Percentiles rank a stretch among this genome's conserved stretches.
phyloP scores from a whole-genome alignment of 345 rosid genomes.

The Litchi chinensis region DNA sequence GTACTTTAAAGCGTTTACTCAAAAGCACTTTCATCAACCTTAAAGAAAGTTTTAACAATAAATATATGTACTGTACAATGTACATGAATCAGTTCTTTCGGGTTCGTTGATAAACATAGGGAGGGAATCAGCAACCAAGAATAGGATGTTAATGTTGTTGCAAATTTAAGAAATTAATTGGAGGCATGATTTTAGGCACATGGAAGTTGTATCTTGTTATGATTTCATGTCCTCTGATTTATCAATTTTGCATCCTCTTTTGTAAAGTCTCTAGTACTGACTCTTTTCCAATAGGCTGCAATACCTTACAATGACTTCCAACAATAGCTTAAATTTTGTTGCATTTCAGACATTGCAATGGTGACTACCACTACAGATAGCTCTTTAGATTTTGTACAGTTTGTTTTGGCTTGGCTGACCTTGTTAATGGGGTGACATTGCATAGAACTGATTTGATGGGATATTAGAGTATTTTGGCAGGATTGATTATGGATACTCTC shows the following conservation, averaged over 20 bases:
- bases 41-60: too few species aligned
- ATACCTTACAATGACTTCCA: not conserved
- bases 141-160: not conserved
- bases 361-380: not conserved
- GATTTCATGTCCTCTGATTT: not conserved
- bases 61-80: too few species aligned
- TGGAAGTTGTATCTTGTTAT: not conserved
- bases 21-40: not conserved
- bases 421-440: too few species aligned
- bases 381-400: not conserved
- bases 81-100: not conserved
- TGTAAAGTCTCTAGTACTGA: too few species aligned
- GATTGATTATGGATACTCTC: not conserved
- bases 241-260: not conserved
- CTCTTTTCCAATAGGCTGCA: not conserved
- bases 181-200: not conserved
- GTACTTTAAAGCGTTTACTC: not conserved
- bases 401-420: too few species aligned
- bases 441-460: not conserved
- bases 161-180: not conserved
- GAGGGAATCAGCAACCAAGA: not conserved
- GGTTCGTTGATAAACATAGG: not conserved
- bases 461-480: not conserved
- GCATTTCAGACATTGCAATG: not conserved
- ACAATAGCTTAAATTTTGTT: not conserved